Conservation (phyloP, 306 rosid genomes). For the Arachis stenosperma region DNA sequence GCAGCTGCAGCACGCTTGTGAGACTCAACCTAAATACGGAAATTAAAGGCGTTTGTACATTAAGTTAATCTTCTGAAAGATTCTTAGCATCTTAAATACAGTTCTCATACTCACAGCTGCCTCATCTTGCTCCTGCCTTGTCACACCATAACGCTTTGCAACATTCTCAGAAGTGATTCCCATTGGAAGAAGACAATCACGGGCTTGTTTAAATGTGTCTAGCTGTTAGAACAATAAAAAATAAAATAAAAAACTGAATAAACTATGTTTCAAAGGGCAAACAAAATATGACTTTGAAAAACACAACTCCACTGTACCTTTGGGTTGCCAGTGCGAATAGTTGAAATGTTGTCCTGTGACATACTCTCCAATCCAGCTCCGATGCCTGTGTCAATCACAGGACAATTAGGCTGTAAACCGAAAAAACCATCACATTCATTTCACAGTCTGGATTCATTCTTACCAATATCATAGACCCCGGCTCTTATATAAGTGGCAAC, state of each 20-base stretch:
- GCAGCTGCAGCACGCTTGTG: slow-evolving; percentile 92
- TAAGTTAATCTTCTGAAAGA: not conserved
- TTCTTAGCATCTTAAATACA: slow-evolving; percentile 30
- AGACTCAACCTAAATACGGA: slow-evolving; percentile 70
- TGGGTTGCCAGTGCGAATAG: slow-evolving; percentile 46
- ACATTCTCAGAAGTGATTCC: slow-evolving; percentile 95
- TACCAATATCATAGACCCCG: slow-evolving; percentile 86
- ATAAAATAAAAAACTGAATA: not conserved
- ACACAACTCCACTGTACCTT: slow-evolving; percentile 51
- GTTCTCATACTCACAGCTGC: slow-evolving; percentile 76
- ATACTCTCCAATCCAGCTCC: slow-evolving; percentile 91
- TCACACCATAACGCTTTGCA: slow-evolving; percentile 75
- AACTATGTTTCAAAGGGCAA: slow-evolving; percentile 13
- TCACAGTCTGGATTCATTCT: slow-evolving; percentile 23
- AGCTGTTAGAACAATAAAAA: slow-evolving; percentile 47
- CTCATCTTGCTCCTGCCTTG: slow-evolving; percentile 84
- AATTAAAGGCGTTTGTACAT: slow-evolving; percentile 14
- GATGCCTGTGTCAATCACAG: slow-evolving; percentile 59
- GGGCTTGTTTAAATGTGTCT: slow-evolving; percentile 66
- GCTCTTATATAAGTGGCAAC: slow-evolving; percentile 91
- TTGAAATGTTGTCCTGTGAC: slow-evolving; percentile 53
- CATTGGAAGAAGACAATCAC: slow-evolving; percentile 92
- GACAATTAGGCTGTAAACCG: slow-evolving; percentile 12
- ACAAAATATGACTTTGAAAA: slow-evolving; percentile 6
- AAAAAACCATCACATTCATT: slow-evolving; percentile 1